Evolutionary conservation across 192 early-diverging fungal species (phyloP).

Genomic region (Pilaira anomala): DNA sequence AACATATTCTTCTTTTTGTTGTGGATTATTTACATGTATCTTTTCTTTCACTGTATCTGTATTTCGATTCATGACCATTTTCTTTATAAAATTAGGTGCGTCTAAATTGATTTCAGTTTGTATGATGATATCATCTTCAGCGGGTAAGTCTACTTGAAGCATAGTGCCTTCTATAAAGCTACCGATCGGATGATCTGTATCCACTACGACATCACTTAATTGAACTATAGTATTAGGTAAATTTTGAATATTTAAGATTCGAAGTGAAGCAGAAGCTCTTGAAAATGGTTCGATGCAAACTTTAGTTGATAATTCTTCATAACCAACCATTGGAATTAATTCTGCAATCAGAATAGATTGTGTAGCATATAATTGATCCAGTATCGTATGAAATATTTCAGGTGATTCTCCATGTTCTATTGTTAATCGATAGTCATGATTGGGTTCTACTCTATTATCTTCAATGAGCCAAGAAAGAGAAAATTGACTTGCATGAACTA

Average conservation of each 20-base stretch:
- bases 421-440: neutral
- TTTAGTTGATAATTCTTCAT: neutral
- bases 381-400: neutral
- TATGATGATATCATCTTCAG: no score
- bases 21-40: neutral
- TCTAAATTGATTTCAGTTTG: neutral
- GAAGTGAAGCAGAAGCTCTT: neutral
- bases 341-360: constrained; percentile 4
- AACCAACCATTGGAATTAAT: neutral
- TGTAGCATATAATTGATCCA: neutral
- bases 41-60: neutral
- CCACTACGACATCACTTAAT: neutral
- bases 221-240: neutral
- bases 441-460: neutral
- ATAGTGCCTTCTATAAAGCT: no score
- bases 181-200: constrained; percentile 11
- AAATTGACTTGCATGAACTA: neutral
- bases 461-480: neutral
- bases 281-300: constrained; percentile 1
- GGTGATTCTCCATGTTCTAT: neutral
- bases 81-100: neutral
- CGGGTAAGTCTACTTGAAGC: no score
- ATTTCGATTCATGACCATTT: neutral
- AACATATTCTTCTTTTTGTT: neutral
- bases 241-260: neutral